Base-by-base conservation (phyloP, 495 filamentous ascomycete species). In the Podospora appendiculata region DNA sequence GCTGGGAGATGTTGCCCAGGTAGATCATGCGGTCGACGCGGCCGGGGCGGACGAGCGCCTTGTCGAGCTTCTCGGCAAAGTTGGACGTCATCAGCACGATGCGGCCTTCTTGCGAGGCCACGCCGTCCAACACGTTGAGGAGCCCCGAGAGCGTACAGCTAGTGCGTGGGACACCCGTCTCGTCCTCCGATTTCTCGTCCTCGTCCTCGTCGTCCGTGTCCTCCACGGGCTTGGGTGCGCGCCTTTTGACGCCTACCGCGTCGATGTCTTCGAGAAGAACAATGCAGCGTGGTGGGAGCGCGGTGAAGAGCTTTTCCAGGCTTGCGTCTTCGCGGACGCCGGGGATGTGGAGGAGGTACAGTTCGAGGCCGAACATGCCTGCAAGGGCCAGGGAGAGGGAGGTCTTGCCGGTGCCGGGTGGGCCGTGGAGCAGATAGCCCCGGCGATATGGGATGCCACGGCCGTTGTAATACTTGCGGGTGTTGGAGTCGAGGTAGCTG, bases 21-120 rank as follows among this genome's bases (percentile, higher is more conserved):
- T 72, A 68, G 47, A 89, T 72, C 47, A 76, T 79, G 70, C 77
- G 76, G 58, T 90, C 86, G 16, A 90, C 79, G 12, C 86, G 78
- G 0, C 86, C 86, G 13, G 83, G 83, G 0, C 86, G 79, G 10
- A 86, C 72, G 2, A 90, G 70, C 1, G 86, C 85, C 41, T 75
- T 70, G 55, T 90, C 85, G 0, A 90, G 75, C 44, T 79, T 77
- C 7, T 86, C 79, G 6, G 78, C 74, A 48, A 81, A 77, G 55
- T 90, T 90, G 36, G 86, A 85, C 1, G 86, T 89, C 82, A 90
- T 87, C 39, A 89, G 76, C 4, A 89, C 75, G 46, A 89, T 84
- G 5, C 84, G 78, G 17, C 86, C 86, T 61, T 89, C 85, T 36
- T 77, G 79, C 0, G 81, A 81, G 4, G 83, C 81, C 8, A 88